Evolutionary conservation across 2,329 filamentous ascomycete species (phyloP).

Genomic region (Akanthomyces dipterigenus): DNA sequence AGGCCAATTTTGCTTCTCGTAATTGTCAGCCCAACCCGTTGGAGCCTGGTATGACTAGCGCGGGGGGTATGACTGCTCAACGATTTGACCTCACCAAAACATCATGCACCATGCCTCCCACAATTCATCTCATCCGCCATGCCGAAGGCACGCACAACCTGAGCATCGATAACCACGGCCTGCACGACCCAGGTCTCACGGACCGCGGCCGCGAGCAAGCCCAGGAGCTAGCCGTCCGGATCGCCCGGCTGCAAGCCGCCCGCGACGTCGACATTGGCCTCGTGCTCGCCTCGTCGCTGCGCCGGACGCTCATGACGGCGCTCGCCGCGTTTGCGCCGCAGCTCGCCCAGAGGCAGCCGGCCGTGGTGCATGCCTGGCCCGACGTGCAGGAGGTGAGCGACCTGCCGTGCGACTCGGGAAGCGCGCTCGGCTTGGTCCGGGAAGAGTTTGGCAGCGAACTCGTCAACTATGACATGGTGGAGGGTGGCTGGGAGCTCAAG

Average conservation of each 20-base stretch:
- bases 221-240: slow-evolving; percentile 47
- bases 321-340: slow-evolving; percentile 57
- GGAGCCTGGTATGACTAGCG: background rate
- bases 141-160: slow-evolving; percentile 72
- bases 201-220: slow-evolving; percentile 64
- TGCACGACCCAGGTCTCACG: slow-evolving; percentile 67
- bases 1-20: background rate
- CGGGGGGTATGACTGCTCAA: background rate
- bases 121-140: slow-evolving; percentile 57
- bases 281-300: slow-evolving; percentile 65
- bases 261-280: slow-evolving; percentile 47
- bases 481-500: slow-evolving; percentile 64
- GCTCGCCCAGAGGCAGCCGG: slow-evolving; percentile 19
- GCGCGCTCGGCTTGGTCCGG: slow-evolving; percentile 41
- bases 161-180: slow-evolving; percentile 56
- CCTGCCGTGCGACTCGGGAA: slow-evolving; percentile 66
- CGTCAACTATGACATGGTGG: slow-evolving; percentile 55
- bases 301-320: slow-evolving; percentile 67
- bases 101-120: slow-evolving; percentile 32
- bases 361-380: slow-evolving; percentile 54
- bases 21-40: too few relatives aligned
- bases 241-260: slow-evolving; percentile 58
- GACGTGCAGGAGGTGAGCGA: slow-evolving; percentile 67
- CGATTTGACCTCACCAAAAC: background rate
- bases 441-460: slow-evolving; percentile 45